Percentiles rank a stretch among this genome's conserved stretches.
These are phyloP conservation scores for Pugionium dolabratum DNA, from an alignment of 345 rosid genomes.

Conservation along the genomic window DNA sequence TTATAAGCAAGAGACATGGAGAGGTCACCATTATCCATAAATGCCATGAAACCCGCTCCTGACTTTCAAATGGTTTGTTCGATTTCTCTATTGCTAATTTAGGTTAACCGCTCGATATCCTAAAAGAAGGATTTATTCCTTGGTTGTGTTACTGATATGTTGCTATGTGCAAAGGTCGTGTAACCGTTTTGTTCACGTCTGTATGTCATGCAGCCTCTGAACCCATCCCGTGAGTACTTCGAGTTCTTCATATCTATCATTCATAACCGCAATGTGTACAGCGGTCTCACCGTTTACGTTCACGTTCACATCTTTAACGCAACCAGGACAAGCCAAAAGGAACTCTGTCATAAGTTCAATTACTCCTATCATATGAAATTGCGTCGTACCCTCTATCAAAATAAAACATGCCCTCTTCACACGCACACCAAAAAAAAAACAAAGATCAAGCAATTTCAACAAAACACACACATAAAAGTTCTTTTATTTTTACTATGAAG, in stretches of 20 bases:
- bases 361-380: conserved; percentile 34
- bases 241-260: conserved; percentile 23
- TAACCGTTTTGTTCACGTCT: conserved; percentile 38
- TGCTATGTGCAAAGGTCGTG: conserved; percentile 38
- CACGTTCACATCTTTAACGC: conserved; percentile 34
- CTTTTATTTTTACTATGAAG: no score
- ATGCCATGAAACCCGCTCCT: not conserved
- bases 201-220: conserved; percentile 20
- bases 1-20: conserved; percentile 6
- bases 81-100: conserved; percentile 16
- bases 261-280: conserved; percentile 34
- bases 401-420: not conserved
- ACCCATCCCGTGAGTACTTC: conserved; percentile 35
- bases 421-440: not conserved
- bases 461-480: no score
- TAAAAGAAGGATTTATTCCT: conserved; percentile 27
- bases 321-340: conserved; percentile 33
- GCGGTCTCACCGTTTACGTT: conserved; percentile 34
- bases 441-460: not conserved
- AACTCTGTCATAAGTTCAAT: conserved; percentile 33
- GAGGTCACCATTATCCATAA: not conserved
- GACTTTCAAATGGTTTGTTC: not conserved
- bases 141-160: not conserved
- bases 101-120: not conserved
- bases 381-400: conserved; percentile 23